Base-by-base conservation (phyloP, 192 early-diverging fungal genomes). In the Thoreauomyces humboldtii region DNA sequence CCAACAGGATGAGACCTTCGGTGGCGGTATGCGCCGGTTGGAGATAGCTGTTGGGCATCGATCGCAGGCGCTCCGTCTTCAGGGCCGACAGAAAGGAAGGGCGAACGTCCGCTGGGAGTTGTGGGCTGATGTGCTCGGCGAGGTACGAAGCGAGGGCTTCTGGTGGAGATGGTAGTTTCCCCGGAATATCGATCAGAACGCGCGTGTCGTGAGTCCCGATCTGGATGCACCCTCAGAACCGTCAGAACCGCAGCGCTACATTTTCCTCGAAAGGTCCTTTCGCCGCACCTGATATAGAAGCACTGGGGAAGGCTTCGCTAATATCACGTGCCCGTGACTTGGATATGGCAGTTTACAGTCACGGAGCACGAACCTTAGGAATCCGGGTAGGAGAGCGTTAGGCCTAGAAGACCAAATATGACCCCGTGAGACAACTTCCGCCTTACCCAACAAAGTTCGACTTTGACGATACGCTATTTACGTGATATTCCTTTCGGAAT, bases 11-110 rank as follows among this genome's bases (percentile, higher is more conserved):
- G 6, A 94, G 73, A 4, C 96, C 96, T 31, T 78, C 67, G 7
- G 74, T 61, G n/a, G 67, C 64, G 69, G 94, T 92, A n/a, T 71
- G 70, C 0, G 88, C 84, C 2, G 95, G 89, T 12, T 94, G 92
- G n/a, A 98, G 68, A 69, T 85, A 94, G 28, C 81, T 85, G 81
- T 91, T 94, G 36, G 91, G 92, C 85, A 98, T 97, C 22, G 87
- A 89, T 37, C 95, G 79, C 35, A 93, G 65, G 11, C 89, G 76
- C 21, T 86, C 77, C 0, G 84, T 82, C 50, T 93, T 84, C 17
- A 98, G 62, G 9, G 91, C 83, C 4, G 70, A 60, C 52, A 83
- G 47, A 55, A 95, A 91, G 21, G 59, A 75, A 19, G 69, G 64
- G 55, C 84, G 78, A 17, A 93, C 70, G 4, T 61, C 44, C 12